Percentiles rank a stretch among this genome's conserved stretches.
These are phyloP conservation scores for Hypoxylon sp. DNA, from an alignment of 2,329 filamentous ascomycete genomes.

Conservation along the genomic window DNA sequence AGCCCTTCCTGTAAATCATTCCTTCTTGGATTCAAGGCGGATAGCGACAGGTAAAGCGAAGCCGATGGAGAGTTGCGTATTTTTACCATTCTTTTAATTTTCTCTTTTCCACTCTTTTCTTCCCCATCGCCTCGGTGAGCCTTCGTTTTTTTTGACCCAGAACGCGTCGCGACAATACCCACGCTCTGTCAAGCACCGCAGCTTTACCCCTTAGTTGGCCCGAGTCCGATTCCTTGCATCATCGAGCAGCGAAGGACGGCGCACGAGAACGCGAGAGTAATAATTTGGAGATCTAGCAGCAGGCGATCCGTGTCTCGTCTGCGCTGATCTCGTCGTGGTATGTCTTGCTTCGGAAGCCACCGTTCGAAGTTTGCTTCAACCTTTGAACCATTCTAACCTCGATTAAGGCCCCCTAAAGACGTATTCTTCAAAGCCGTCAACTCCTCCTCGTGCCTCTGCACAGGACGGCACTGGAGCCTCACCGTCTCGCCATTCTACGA, in stretches of 20 bases:
- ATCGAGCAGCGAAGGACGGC: conserved; percentile 26
- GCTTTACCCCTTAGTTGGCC: conserved; percentile 42
- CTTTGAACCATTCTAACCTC: conserved; percentile 36
- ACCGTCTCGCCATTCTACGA: conserved; percentile 59
- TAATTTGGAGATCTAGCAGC: conserved; percentile 68
- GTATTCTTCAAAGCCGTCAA: conserved; percentile 67
- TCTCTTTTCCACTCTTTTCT: conserved; percentile 32
- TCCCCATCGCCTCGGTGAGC: conserved; percentile 33
- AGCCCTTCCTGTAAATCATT: conserved; percentile 35
- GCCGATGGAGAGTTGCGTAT: conserved; percentile 47
- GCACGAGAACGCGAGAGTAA: conserved; percentile 43
- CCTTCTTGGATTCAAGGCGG: conserved; percentile 39
- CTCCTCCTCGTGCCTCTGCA: conserved; percentile 73
- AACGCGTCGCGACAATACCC: conserved; percentile 46
- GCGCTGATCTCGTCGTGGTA: conserved; percentile 69
- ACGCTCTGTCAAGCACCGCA: conserved; percentile 31
- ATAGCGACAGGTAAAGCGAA: conserved; percentile 35
- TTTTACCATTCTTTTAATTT: conserved; percentile 47
- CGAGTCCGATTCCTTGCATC: conserved; percentile 30
- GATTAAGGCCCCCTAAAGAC: conserved; percentile 64
- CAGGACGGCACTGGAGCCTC: conserved; percentile 67
- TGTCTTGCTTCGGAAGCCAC: conserved; percentile 30
- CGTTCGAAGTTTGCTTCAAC: conserved; percentile 25
- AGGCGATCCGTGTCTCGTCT: conserved; percentile 73
- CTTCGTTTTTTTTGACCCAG: conserved; percentile 35